Percentiles rank a stretch among this genome's conserved stretches.
phyloP scores from a whole-genome alignment of 331 rosid genomes.

The Ulmus americana region DNA sequence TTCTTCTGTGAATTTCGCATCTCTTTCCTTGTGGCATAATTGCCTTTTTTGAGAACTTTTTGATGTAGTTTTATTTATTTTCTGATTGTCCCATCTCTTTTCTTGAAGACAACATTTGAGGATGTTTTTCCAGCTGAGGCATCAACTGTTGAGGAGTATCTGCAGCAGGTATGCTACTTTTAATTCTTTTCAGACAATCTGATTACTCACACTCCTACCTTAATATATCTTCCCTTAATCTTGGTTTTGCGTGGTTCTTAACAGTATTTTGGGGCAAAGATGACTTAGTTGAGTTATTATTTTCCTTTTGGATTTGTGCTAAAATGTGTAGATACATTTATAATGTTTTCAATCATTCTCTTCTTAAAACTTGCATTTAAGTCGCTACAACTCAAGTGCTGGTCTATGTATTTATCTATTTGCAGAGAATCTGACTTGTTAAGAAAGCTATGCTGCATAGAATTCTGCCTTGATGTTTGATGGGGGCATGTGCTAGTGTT shows the following conservation, averaged over 20 bases:
- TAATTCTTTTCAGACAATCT: conserved; percentile 4
- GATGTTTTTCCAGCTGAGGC: conserved; percentile 98
- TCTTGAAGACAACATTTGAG: conserved; percentile 81
- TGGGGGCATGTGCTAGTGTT: neutral
- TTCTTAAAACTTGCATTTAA: neutral
- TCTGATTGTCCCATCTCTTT: neutral
- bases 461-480: neutral
- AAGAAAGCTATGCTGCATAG: neutral
- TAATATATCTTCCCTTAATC: neutral
- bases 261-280: neutral
- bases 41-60: neutral
- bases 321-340: neutral
- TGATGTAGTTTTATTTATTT: neutral
- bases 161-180: conserved; percentile 76
- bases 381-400: neutral
- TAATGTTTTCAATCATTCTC: neutral
- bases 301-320: neutral
- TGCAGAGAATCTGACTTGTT: neutral
- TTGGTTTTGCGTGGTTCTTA: neutral
- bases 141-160: conserved; percentile 86
- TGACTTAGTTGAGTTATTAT: neutral
- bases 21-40: neutral
- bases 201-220: neutral
- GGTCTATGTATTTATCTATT: neutral
- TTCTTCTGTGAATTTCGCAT: neutral